phyloP scores from a whole-genome alignment of 441 rosid species.

The Francoa sonchifolia region DNA sequence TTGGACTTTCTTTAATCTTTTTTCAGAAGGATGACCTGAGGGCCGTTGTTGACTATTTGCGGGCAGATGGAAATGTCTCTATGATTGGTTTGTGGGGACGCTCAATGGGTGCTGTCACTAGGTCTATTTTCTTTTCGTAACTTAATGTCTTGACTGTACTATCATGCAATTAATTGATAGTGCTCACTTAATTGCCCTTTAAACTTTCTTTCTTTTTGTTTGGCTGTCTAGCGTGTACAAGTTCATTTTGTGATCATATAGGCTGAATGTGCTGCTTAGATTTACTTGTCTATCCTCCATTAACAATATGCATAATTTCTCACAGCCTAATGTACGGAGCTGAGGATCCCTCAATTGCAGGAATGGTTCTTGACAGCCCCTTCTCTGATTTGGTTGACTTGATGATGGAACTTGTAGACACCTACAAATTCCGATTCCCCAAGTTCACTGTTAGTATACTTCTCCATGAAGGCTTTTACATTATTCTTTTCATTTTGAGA shows the following conservation, averaged over 20 bases:
- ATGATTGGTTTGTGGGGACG: conserved; percentile 97
- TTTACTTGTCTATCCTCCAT: conserved; percentile 6
- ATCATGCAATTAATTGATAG: no score
- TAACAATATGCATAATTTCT: conserved; percentile 14
- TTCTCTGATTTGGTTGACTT: conserved; percentile 94
- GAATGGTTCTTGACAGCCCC: conserved; percentile 96
- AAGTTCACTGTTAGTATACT: conserved; percentile 79
- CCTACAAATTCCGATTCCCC: conserved; percentile 72
- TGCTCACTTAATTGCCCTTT: not conserved
- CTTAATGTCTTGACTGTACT: conserved; percentile 12
- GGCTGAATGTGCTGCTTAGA: not conserved
- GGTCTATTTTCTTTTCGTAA: conserved; percentile 32
- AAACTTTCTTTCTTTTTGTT: not conserved
- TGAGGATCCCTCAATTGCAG: conserved; percentile 94
- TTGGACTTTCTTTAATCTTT: conserved; percentile 16
- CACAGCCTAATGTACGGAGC: conserved; percentile 91
- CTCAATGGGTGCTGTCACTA: conserved; percentile 96
- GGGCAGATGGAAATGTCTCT: conserved; percentile 86
- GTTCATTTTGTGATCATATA: conserved; percentile 3
- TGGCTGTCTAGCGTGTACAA: not conserved
- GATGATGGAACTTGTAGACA: conserved; percentile 96
- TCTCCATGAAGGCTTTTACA: conserved; percentile 1
- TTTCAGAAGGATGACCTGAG: conserved; percentile 87
- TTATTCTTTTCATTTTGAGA: no score
- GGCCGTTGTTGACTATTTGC: conserved; percentile 72